Percentiles rank a stretch among this genome's conserved stretches.
Evolutionary conservation across 805 yeast species (phyloP).

Genomic region (Wickerhamiella hasegawae): DNA sequence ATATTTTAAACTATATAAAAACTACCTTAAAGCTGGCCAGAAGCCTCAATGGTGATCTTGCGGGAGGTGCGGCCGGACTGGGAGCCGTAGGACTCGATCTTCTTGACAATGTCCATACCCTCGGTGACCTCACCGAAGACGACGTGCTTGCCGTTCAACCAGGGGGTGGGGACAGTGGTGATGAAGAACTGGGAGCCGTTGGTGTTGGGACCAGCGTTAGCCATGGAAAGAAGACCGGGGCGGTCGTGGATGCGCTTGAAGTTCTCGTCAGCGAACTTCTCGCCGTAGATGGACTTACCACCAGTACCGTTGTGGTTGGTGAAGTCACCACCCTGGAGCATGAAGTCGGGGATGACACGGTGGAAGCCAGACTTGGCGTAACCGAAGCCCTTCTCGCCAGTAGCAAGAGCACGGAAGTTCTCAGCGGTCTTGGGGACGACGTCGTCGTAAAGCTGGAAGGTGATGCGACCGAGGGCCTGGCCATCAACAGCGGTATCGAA

Average conservation of each 20-base stretch:
- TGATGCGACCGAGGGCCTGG: slow-evolving; percentile 63
- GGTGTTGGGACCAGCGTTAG: slow-evolving; percentile 96
- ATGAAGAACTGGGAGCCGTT: slow-evolving; percentile 96
- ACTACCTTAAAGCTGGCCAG: slow-evolving; percentile 38
- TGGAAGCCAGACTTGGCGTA: slow-evolving; percentile 81
- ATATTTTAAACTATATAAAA: no score
- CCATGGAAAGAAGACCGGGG: slow-evolving; percentile 84
- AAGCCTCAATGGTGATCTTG: slow-evolving; percentile 44
- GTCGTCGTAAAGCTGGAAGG: slow-evolving; percentile 78
- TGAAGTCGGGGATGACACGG: slow-evolving; percentile 92
- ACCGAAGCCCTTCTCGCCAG: slow-evolving; percentile 92
- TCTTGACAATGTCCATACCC: slow-evolving; percentile 74
- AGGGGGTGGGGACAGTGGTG: slow-evolving; percentile 74
- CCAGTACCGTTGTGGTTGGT: slow-evolving; percentile 82
- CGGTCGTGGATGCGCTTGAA: slow-evolving; percentile 50
- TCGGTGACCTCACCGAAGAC: slow-evolving; percentile 86
- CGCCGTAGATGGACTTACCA: slow-evolving; percentile 74
- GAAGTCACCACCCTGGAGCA: slow-evolving; percentile 93
- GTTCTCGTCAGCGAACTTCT: slow-evolving; percentile 66
- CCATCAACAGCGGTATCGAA: slow-evolving; percentile 75
- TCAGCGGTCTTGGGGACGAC: slow-evolving; percentile 91
- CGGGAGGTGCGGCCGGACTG: slow-evolving; percentile 49
- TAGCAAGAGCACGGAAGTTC: slow-evolving; percentile 86
- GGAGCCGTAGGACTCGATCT: slow-evolving; percentile 65
- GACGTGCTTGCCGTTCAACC: slow-evolving; percentile 90